Evolutionary conservation across 768 basidiomycete species (phyloP), one percentile per base, ranked within the genome.

Genomic region (Scleroderma citrinum): DNA sequence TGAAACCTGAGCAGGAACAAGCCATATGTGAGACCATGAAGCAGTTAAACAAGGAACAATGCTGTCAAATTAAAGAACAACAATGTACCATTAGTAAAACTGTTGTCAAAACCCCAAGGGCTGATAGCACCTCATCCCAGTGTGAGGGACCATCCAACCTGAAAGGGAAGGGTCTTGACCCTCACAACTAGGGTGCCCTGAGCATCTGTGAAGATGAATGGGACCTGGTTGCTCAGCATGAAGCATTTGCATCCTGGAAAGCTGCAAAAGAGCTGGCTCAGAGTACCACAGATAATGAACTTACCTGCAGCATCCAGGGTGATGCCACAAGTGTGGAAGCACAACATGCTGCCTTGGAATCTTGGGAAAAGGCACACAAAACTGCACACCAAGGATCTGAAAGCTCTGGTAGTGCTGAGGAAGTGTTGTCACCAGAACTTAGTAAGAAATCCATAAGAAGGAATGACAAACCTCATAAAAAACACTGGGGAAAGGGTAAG

Each of bases 101-200:
- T 35, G 34, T 3, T 35, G n/a, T 35, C 13, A 17, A 35, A 13
- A 35, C 5, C 5, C 34, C 34, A 35, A 12, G 34, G 12, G 12
- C 34, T 5, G 12, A 35, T 3, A 35, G n/a, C 13, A 17, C 34
- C n/a, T 35, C 26, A 29, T 5, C 26, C 8, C 26, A 8, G 12
- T 3, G 12, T 13, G 40, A 43, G 7, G 39, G 48, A 1, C 45
- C 30, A 1, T 48, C 47, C 7, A 59, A 62, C 14, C 53, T 55
- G 2, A 62, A 62, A 34, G 38, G 20, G 1, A 29, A 29, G 26
- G 26, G 26, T 29, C 20, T 40, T 5, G 55, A 58, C 31, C 56
- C 57, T 1, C 19, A 45, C 1, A 60, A 62, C 32, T 62, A 59
- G 59, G 57, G 60, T 0, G 26, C 39, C 3, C 16, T 47, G 7